These are phyloP conservation scores for Infundibulicybe gibba DNA, from an alignment of 768 basidiomycete genomes.

Conservation along the genomic window DNA sequence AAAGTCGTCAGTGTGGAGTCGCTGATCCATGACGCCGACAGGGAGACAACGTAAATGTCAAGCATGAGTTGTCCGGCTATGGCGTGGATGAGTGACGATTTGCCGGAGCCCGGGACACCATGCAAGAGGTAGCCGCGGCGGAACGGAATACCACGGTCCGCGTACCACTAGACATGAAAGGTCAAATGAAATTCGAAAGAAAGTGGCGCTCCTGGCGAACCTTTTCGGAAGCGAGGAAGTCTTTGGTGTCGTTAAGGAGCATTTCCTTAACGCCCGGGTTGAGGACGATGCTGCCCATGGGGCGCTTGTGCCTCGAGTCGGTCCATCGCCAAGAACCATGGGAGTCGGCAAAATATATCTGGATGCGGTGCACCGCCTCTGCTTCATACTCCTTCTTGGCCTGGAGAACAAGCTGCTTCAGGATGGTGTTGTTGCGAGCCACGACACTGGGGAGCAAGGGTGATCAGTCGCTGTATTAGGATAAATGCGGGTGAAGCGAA, in stretches of 20 bases:
- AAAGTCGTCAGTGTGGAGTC: slow-evolving; percentile 83
- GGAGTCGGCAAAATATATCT: slow-evolving; percentile 87
- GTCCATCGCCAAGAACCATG: slow-evolving; percentile 89
- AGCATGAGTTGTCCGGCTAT: slow-evolving; percentile 87
- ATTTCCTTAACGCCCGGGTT: slow-evolving; percentile 90
- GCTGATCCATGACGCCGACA: slow-evolving; percentile 84
- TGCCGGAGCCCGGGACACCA: slow-evolving; percentile 83
- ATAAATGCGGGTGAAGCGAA: slow-evolving; percentile 5
- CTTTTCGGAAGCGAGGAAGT: slow-evolving; percentile 84
- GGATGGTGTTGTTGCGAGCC: slow-evolving; percentile 76
- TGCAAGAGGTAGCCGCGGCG: slow-evolving; percentile 84
- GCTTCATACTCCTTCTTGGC: slow-evolving; percentile 90
- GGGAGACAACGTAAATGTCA: slow-evolving; percentile 88
- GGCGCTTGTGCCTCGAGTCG: slow-evolving; percentile 83
- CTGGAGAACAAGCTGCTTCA: slow-evolving; percentile 86
- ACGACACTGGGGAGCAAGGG: slow-evolving; percentile 53
- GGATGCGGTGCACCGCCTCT: slow-evolving; percentile 81
- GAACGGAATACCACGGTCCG: slow-evolving; percentile 91
- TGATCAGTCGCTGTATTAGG: slow-evolving; percentile 5
- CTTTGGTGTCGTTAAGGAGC: slow-evolving; percentile 76
- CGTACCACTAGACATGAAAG: slow-evolving; percentile 66
- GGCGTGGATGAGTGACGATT: slow-evolving; percentile 82
- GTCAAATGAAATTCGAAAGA: not conserved
- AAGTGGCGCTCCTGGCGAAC: slow-evolving; percentile 25
- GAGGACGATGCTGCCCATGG: slow-evolving; percentile 84